Evolutionary conservation across 805 yeast species (phyloP).

Genomic region (Debaryomyces tyrocola): DNA sequence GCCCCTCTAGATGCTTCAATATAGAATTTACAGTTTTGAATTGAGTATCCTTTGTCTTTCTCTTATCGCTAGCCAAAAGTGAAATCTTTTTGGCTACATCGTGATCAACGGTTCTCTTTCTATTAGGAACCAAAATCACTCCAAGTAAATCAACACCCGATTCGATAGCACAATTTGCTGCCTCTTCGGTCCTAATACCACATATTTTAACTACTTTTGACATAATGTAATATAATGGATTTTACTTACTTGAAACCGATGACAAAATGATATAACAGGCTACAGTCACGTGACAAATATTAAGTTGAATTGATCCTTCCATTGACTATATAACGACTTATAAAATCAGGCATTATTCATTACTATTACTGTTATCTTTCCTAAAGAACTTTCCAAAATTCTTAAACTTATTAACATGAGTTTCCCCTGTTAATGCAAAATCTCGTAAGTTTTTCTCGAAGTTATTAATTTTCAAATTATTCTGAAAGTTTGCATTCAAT

Average conservation of each 20-base stretch:
- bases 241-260: no score
- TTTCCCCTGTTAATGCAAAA: constrained; percentile 53
- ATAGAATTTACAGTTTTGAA: constrained; percentile 20
- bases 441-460: constrained; percentile 46
- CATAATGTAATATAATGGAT: constrained; percentile 6
- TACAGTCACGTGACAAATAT: no score
- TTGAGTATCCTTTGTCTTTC: constrained; percentile 14
- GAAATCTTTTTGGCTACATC: constrained; percentile 30
- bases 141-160: constrained; percentile 80
- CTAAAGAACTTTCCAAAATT: constrained; percentile 57
- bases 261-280: no score
- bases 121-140: constrained; percentile 79
- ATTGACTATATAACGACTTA: not conserved
- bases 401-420: constrained; percentile 59
- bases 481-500: constrained; percentile 13
- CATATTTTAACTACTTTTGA: constrained; percentile 72
- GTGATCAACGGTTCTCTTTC: constrained; percentile 63
- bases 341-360: constrained; percentile 5
- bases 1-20: constrained; percentile 10
- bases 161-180: constrained; percentile 69
- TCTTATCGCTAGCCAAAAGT: constrained; percentile 22
- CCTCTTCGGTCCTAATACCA: constrained; percentile 68
- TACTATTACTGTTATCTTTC: constrained; percentile 22
- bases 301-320: not conserved
- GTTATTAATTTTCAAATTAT: constrained; percentile 40